Conservation (phyloP, 176 grass and related monocot species). For the Bonia amplexicaulis region DNA sequence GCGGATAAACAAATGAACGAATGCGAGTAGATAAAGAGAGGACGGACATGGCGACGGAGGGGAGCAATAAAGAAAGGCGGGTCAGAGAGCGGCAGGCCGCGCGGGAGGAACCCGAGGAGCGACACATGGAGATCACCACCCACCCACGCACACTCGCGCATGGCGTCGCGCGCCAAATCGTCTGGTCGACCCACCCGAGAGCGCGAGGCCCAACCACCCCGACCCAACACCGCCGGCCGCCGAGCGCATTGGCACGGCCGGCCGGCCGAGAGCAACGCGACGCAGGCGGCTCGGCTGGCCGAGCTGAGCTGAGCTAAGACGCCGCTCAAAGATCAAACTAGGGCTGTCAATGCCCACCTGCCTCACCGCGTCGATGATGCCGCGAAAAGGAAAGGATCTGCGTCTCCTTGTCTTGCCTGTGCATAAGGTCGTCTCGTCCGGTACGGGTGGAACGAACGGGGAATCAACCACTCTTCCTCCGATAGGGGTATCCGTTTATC, state of each 20-base stretch:
- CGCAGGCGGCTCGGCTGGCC: neutral
- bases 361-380: conserved; percentile 8
- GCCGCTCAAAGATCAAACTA: neutral
- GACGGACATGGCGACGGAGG: neutral
- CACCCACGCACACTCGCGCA: neutral
- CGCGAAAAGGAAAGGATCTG: neutral
- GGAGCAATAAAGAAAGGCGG: neutral
- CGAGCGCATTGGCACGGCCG: neutral
- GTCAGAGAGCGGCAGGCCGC: neutral
- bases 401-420: neutral
- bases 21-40: neutral
- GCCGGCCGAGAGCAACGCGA: conserved; percentile 10
- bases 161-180: neutral
- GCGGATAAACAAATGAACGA: neutral
- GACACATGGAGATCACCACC: conserved; percentile 24
- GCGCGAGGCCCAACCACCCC: neutral
- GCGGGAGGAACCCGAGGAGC: conserved; percentile 23
- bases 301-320: neutral
- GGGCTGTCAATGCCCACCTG: conserved; percentile 2
- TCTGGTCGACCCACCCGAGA: neutral
- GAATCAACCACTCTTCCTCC: neutral
- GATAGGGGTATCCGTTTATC: neutral
- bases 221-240: neutral
- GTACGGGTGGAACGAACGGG: neutral
- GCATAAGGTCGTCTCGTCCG: neutral